Evolutionary conservation across 1,284 basidiomycete genomes (phyloP), one percentile per base, ranked within the genome.

Genomic region (Wallemia hederae): DNA sequence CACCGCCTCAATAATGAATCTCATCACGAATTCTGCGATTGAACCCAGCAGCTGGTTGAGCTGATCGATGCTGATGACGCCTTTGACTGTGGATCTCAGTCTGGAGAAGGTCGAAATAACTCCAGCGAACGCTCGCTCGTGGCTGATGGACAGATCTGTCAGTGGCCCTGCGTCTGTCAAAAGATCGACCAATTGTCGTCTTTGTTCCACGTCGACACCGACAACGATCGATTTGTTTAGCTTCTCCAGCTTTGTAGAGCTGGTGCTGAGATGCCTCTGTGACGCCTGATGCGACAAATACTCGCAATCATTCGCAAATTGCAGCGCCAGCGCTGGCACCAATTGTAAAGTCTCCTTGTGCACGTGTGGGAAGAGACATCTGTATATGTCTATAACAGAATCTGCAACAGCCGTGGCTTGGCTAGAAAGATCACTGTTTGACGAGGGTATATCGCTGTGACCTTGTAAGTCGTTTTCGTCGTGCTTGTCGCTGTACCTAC

Each of bases 231-330:
- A 24, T 26, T 28, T 25, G 11, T 49, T 73, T 75, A 15, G 74
- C 75, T 60, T 73, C 73, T 15, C 74, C 67, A 9, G 66, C 63
- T 1, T 66, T 62, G 27, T 71, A 64, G 59, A 68, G 64, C 61
- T 63, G 63, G 9, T 64, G 63, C 14, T 62, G 64, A 59, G 71
- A 69, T 24, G 78, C 63, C 22, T 69, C 73, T 62, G 69, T 69
- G 60, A 65, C 2, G 73, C 65, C 55, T 69, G 66, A 2, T 67
- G 64, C 0, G 74, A 70, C 15, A 96, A 73, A 69, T 83, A 89
- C 26, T 77, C 68, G 65, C 82, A 88, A 65, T 94, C 86, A 69
- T 97, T 97, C 25, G 84, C 80, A 67, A 86, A 85, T 60, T 82
- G 79, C 76, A 96, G 82, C 0, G 78, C 74, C 27, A 77, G 71